Percentiles rank a stretch among this genome's conserved stretches.
Conservation (phyloP, 2,329 filamentous ascomycete species). For the Botrytis hyacinthi region DNA sequence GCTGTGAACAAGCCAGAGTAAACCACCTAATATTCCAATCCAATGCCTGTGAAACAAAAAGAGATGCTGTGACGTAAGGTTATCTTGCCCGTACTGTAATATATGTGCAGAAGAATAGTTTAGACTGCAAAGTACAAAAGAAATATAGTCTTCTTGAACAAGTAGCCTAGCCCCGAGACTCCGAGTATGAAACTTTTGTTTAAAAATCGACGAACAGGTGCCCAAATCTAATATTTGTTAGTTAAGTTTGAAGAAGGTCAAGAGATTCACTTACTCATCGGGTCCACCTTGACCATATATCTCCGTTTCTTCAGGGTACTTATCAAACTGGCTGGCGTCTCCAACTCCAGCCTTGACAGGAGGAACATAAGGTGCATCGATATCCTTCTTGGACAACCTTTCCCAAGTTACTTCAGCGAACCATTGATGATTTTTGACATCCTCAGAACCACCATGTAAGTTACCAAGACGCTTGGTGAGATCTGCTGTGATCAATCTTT, state of each 20-base stretch:
- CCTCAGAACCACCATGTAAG: slow-evolving; percentile 81
- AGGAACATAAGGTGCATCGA: slow-evolving; percentile 95
- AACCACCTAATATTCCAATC: slow-evolving; percentile 17
- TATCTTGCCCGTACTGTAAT: slow-evolving; percentile 21
- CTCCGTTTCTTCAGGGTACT: slow-evolving; percentile 96
- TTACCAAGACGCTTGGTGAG: slow-evolving; percentile 94
- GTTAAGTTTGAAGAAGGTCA: slow-evolving; percentile 33
- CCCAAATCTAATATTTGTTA: slow-evolving; percentile 25
- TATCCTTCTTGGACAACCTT: slow-evolving; percentile 87
- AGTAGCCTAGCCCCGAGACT: not conserved
- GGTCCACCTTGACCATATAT: slow-evolving; percentile 76
- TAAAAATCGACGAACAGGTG: slow-evolving; percentile 31
- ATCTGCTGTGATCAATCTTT: slow-evolving; percentile 90
- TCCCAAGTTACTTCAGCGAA: slow-evolving; percentile 99
- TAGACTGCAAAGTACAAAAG: slow-evolving; percentile 21
- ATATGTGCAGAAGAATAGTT: slow-evolving; percentile 29
- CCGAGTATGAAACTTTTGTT: slow-evolving; percentile 12
- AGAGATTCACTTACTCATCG: slow-evolving; percentile 72
- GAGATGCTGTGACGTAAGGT: slow-evolving; percentile 21
- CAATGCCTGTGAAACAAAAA: slow-evolving; percentile 20
- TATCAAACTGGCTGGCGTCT: slow-evolving; percentile 96
- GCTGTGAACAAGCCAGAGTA: slow-evolving; percentile 8
- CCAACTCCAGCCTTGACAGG: slow-evolving; percentile 91
- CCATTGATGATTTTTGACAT: slow-evolving; percentile 95
- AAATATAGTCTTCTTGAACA: slow-evolving; percentile 7